Base-by-base conservation (phyloP, 2,329 filamentous ascomycete species). In the Microsporum canis region DNA sequence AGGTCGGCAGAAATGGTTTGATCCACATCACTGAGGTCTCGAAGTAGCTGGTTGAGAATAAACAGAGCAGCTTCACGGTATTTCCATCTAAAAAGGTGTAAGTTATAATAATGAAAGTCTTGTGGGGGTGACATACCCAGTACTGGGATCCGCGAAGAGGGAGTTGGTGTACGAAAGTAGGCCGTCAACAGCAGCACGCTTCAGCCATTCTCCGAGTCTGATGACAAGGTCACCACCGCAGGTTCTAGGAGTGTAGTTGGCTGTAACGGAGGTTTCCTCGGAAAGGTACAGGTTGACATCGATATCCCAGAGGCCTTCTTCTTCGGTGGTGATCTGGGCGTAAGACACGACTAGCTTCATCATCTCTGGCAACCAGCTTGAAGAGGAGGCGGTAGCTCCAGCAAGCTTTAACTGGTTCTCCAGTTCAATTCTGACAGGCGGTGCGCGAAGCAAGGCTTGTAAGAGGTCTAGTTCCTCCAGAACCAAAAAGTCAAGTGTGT, bases 201-300 rank as follows among this genome's bases (percentile, higher is more conserved):
- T 84, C 60, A 95, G 82, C 91, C 91, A 96, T 72, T 96, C 91
- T 56, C 89, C 89, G 62, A 96, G 80, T 76, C 96, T 96, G 75
- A 96, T 91, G 33, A 96, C 82, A 57, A 99, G 78, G 71, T 97
- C 94, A 57, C 91, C 91, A 65, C 90, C 94, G 45, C 92, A 94
- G 17, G 90, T 95, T 66, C 94, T 85, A 12, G 94, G 89, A 0
- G 94, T 96, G 76, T 97, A 99, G 73, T 97, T 97, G 36, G 91
- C 89, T 10, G 91, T 96, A 17, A 96, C 88, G 1, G 91, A 92
- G 1, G 90, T 92, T 76, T 97, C 92, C 74, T 99, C 94, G 0
- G 91, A 92, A 55, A 99, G 80, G 74, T 95, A 99, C 1, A 99
- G 82, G 62, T 95, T 97, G 66, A 95, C 88, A 73, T 99, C 94